Base-by-base conservation (phyloP, 768 basidiomycete genomes). In the Suillus decipiens region DNA sequence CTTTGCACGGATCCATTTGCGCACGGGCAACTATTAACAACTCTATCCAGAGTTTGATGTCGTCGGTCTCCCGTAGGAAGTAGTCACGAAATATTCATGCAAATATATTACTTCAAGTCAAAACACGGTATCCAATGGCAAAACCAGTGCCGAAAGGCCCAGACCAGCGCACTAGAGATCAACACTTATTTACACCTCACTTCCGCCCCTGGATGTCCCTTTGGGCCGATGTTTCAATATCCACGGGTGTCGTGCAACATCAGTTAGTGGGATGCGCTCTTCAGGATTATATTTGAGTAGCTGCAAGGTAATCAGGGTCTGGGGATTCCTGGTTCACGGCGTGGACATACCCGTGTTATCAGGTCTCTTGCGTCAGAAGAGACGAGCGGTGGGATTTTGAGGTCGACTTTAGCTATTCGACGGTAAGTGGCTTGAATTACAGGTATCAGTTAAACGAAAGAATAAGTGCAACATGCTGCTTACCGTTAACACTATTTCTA, bases 201-300 rank as follows among this genome's bases (percentile, higher is more conserved):
- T 66, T 14, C 68, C 74, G 22, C 74, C 72, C 53, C 66, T 73
- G 22, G 74, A 75, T 48, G 65, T 63, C 19, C 78, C 79, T 69
- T 85, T 87, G 6, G 85, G 82, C 39, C 88, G 79, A 66, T 90
- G 82, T 69, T 82, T 89, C 31, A 87, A 76, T 54, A 98, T 89
- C 94, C 96, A 98, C 11, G 94, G 93, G 70, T 96, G 95, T 4
- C 79, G 79, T 33, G 88, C 79, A 36, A 94, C 95, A 17, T 94
- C 88, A 0, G 77, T 73, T 31, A 97, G 81, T 0, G 94, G 79
- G 17, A 98, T 67, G 6, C 96, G 86, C 61, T 89, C 83, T 67
- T 88, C 83, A 0, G 95, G 92, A 28, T 92, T 88, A 66, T 93
- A 87, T 73, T 86, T 89, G 15, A 99, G 84, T 17, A 99, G 85